These are phyloP conservation scores for Bromus sterilis DNA, from an alignment of 176 grass and related monocot species.

Conservation along the genomic window DNA sequence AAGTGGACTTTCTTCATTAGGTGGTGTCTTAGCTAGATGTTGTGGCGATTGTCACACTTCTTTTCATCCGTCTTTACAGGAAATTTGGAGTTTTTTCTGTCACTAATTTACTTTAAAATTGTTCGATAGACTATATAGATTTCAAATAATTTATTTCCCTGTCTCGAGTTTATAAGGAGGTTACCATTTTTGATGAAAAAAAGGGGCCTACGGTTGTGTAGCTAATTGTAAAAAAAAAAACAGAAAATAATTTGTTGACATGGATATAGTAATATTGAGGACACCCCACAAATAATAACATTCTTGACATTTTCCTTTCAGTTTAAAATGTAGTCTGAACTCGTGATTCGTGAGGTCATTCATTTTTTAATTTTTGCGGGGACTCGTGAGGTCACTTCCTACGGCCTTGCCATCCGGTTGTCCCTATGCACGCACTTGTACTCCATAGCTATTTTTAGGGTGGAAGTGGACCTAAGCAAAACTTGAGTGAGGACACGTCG, in stretches of 20 bases:
- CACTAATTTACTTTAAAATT: not conserved
- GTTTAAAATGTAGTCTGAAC: not conserved
- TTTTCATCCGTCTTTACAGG: not conserved
- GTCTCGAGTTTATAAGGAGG: not conserved
- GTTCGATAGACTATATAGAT: not conserved
- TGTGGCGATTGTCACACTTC: not conserved
- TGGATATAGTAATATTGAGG: not conserved
- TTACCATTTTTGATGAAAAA: not conserved
- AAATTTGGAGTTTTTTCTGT: not conserved
- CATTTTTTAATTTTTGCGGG: too few relatives aligned
- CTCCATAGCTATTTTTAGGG: not conserved
- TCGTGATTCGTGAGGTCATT: too few relatives aligned
- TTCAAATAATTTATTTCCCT: not conserved
- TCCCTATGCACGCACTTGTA: not conserved
- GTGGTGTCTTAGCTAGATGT: not conserved
- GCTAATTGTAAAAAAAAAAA: too few relatives aligned
- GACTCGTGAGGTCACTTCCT: not conserved
- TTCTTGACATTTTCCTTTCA: not conserved
- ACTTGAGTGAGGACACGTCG: not conserved
- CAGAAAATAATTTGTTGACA: not conserved
- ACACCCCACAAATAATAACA: too few relatives aligned
- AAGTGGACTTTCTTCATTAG: not conserved
- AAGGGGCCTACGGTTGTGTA: too few relatives aligned
- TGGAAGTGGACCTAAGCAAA: not conserved
- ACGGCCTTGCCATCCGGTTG: not conserved